These are phyloP conservation scores for Physcomitrium patens DNA, from an alignment of 225 moss, liverwort and hornwort species.

Conservation along the genomic window DNA sequence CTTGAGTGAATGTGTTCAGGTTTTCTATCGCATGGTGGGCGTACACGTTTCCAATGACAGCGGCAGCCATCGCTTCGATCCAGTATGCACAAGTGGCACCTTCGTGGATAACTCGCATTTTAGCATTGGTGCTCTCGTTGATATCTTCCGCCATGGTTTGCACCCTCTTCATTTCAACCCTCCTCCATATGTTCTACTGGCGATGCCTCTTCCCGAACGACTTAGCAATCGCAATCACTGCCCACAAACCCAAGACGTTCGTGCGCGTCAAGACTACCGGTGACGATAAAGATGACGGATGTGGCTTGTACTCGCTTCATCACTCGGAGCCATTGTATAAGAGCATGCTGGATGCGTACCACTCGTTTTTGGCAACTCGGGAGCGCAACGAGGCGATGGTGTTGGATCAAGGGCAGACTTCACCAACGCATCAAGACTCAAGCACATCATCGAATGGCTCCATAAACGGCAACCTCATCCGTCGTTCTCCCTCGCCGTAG, in stretches of 20 bases:
- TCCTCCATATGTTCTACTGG: slow-evolving; percentile 59
- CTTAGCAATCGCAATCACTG: slow-evolving; percentile 63
- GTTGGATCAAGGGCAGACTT: background rate
- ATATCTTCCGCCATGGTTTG: slow-evolving; percentile 44
- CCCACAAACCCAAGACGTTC: slow-evolving; percentile 39
- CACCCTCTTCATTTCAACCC: slow-evolving; percentile 47
- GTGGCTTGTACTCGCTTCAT: slow-evolving; percentile 49
- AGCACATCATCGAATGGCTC: background rate
- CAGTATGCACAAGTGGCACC: slow-evolving; percentile 42
- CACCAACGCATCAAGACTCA: no score
- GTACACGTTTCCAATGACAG: slow-evolving; percentile 63
- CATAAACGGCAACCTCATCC: slow-evolving; percentile 5
- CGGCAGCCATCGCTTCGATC: slow-evolving; percentile 48
- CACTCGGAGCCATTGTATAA: slow-evolving; percentile 50
- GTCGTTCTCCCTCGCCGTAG: slow-evolving; percentile 24
- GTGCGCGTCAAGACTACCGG: background rate
- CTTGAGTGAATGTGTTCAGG: slow-evolving; percentile 19
- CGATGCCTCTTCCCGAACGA: slow-evolving; percentile 59
- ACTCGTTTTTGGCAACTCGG: slow-evolving; percentile 35
- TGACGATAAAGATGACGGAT: slow-evolving; percentile 31
- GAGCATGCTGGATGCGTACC: slow-evolving; percentile 54
- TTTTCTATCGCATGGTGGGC: slow-evolving; percentile 66
- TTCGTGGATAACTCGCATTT: slow-evolving; percentile 32
- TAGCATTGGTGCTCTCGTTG: slow-evolving; percentile 42
- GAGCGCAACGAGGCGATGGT: background rate